Base-by-base conservation (phyloP, 306 rosid genomes). In the Pyrus communis region DNA sequence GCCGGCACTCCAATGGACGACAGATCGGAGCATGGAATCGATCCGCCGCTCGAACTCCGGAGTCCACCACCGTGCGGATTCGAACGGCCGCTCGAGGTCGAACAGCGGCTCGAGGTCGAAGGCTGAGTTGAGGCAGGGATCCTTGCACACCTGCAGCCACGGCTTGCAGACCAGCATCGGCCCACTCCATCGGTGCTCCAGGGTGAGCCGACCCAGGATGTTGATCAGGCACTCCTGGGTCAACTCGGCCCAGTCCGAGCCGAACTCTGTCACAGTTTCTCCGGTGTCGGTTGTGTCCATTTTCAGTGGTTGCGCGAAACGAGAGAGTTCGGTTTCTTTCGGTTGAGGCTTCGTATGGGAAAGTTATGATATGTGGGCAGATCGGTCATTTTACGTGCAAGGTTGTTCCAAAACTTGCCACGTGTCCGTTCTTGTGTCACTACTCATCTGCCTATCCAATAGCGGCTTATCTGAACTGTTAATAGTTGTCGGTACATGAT, bases 21-120 rank as follows among this genome's bases (percentile, higher is more conserved):
- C 89, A 12, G 92, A 92, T 81, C 64, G 90, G 82, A 95, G 97
- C 89, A 92, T 89, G 82, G 91, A 83, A 71, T 95, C 96, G 71
- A 92, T 88, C 49, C 70, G 84, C 9, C 87, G 57, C 82, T 90
- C 90, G 82, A 90, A 92, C 21, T 86, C 81, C 25, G 84, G 86
- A 79, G 78, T 18, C 97, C 97, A 92, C 91, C 89, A 92, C 55
- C 68, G 85, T 59, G 87, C 59, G 27, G 77, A 84, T 58, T 92
- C 77, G 77, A 84, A 88, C 35, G 68, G 77, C 35, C 91, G 70
- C 49, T 87, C 92, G 82, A 92, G 91, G 22, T 92, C 74, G 89
- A 95, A 83, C 33, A 30, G 33, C 35, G 92, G 70, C 49, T 89
- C 92, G 82, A 92, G 91, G 27, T 92, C 74, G 90, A 95, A 83